Percentiles rank a stretch among this genome's conserved stretches.
Conservation (phyloP, 805 yeast genomes). For the Candida ovalis region DNA sequence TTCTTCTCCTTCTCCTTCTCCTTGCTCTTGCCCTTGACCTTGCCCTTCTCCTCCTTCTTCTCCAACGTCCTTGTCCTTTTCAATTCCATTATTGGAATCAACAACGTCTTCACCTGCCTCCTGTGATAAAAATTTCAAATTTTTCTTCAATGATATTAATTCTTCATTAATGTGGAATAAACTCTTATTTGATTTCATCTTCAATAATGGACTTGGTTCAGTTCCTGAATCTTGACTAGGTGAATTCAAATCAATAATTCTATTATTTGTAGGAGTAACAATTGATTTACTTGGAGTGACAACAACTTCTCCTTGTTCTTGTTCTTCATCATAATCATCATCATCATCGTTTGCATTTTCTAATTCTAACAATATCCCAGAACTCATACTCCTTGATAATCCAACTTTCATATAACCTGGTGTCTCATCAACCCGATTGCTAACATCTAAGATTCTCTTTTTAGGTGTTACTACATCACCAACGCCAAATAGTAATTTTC, state of each 20-base stretch:
- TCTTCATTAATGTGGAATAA: conserved; percentile 48
- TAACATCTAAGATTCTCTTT: neutral
- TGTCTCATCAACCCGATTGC: conserved; percentile 16
- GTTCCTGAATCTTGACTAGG: conserved; percentile 5
- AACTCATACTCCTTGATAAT: conserved; percentile 5
- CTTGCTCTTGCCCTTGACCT: too few relatives aligned
- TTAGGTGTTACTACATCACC: conserved; percentile 12
- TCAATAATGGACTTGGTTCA: conserved; percentile 32
- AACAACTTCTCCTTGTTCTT: neutral
- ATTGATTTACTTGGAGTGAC: neutral
- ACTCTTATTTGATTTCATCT: conserved; percentile 26
- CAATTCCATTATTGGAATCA: neutral
- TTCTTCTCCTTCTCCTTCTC: conserved; percentile 1
- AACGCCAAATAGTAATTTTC: conserved; percentile 16
- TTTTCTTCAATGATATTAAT: conserved; percentile 33
- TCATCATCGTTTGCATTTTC: conserved; percentile 2
- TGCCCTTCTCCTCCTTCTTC: neutral
- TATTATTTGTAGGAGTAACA: neutral
- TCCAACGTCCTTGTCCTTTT: conserved; percentile 5
- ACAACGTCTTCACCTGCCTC: conserved; percentile 12
- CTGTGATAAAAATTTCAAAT: conserved; percentile 8
- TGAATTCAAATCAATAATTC: too few relatives aligned
- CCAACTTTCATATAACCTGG: conserved; percentile 19
- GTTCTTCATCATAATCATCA: conserved; percentile 1
- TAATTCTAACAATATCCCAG: conserved; percentile 1